Conservation (phyloP, 2,329 filamentous ascomycete species). For the Venturia asperata region DNA sequence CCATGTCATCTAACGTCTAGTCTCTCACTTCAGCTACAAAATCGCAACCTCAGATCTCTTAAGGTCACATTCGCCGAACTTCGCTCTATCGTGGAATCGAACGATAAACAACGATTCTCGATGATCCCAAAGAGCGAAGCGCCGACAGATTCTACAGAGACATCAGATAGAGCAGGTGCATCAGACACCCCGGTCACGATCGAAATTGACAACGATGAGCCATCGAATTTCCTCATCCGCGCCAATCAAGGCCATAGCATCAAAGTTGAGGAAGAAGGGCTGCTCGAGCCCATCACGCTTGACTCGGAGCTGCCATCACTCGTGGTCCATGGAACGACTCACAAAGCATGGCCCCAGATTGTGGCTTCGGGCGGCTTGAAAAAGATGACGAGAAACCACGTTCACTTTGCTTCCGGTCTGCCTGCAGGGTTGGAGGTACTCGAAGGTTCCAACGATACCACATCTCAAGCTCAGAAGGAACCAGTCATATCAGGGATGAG, state of each 20-base stretch:
- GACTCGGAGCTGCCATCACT: constrained; percentile 52
- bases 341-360: constrained; percentile 70
- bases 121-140: constrained; percentile 51
- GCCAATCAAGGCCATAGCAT: constrained; percentile 94
- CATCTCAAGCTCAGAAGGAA: constrained; percentile 4
- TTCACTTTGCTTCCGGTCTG: constrained; percentile 78
- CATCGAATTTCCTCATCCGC: constrained; percentile 74
- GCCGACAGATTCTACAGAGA: constrained; percentile 43
- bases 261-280: constrained; percentile 60
- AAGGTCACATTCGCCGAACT: constrained; percentile 72
- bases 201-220: constrained; percentile 33
- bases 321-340: constrained; percentile 85
- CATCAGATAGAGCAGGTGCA: constrained; percentile 44
- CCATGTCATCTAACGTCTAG: background rate
- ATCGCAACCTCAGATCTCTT: constrained; percentile 57
- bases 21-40: constrained; percentile 44
- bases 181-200: constrained; percentile 35
- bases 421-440: constrained; percentile 40
- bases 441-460: constrained; percentile 22
- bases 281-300: constrained; percentile 62
- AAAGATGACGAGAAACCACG: constrained; percentile 76
- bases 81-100: constrained; percentile 58
- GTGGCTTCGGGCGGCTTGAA: constrained; percentile 68
- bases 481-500: constrained; percentile 75
- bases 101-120: constrained; percentile 87